These are phyloP conservation scores for Zymoseptoria brevis DNA, from an alignment of 2,329 filamentous ascomycete genomes.

Conservation along the genomic window DNA sequence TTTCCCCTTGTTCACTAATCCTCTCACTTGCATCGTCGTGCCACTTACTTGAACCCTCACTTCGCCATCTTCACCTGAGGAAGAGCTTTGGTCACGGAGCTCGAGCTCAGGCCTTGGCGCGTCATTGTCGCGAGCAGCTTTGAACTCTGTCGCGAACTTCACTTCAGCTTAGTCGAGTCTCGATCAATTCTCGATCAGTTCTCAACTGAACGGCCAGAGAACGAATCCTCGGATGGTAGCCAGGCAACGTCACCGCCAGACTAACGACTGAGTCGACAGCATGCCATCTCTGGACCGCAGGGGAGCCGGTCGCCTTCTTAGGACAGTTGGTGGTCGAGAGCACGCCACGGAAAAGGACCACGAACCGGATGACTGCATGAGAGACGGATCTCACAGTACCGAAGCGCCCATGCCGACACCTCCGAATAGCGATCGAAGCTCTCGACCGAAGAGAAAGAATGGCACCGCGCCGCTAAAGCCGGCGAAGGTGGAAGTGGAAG, in stretches of 20 bases:
- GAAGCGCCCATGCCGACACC: slow-evolving; percentile 1
- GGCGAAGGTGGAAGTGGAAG: slow-evolving; percentile 2
- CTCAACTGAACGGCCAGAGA: neutral
- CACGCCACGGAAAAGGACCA: slow-evolving; percentile 1
- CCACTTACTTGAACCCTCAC: neutral
- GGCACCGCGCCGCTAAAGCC: neutral
- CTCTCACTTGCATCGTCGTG: neutral
- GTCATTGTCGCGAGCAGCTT: neutral
- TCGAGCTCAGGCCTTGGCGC: neutral
- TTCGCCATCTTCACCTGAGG: neutral
- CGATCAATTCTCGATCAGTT: neutral
- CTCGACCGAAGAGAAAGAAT: neutral
- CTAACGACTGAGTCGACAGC: neutral
- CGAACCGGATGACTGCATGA: neutral
- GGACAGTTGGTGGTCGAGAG: neutral
- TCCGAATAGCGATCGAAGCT: slow-evolving; percentile 1
- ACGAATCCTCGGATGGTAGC: neutral
- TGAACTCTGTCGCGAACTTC: neutral
- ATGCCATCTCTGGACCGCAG: neutral
- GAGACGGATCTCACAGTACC: neutral
- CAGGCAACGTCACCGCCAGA: neutral
- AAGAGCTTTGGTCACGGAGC: neutral
- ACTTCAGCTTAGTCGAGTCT: neutral
- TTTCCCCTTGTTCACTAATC: neutral
- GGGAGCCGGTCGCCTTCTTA: neutral